phyloP scores from a whole-genome alignment of 75 land plant species.

The Pinus albicaulis region DNA sequence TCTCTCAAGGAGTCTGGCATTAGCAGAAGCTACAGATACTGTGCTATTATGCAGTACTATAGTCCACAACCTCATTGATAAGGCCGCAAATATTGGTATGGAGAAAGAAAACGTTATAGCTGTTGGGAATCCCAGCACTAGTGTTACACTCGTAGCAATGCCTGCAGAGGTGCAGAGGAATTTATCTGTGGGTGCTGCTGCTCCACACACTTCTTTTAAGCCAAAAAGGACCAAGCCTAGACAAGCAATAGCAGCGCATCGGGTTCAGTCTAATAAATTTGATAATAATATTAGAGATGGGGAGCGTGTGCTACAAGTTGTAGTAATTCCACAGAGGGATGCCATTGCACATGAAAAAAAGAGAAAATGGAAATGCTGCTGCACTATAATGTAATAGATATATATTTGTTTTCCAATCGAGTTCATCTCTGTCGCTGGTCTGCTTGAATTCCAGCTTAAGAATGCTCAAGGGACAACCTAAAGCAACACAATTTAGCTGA shows the following conservation, averaged over 20 bases:
- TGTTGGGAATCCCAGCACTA: not conserved
- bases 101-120: not conserved
- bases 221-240: not conserved
- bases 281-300: not conserved
- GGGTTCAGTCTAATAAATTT: not conserved
- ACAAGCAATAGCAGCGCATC: not conserved
- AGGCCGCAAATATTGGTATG: not conserved
- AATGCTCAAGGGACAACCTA: too few species aligned
- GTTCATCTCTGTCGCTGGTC: too few species aligned
- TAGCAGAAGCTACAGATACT: not conserved
- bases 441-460: too few species aligned
- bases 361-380: not conserved
- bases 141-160: too few species aligned
- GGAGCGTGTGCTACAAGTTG: slow-evolving; percentile 1
- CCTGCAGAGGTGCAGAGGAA: not conserved
- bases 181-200: not conserved
- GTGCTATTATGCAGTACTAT: not conserved
- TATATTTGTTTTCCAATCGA: too few species aligned
- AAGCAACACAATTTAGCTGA: too few species aligned
- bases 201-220: not conserved
- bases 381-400: not conserved
- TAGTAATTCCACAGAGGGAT: not conserved
- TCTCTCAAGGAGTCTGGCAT: not conserved
- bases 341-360: not conserved
- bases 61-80: not conserved